A percentile compares a stretch with the other conserved stretches of the same genome.
phyloP scores from a whole-genome alignment of 768 basidiomycete species.

The Cyathus striatus region DNA sequence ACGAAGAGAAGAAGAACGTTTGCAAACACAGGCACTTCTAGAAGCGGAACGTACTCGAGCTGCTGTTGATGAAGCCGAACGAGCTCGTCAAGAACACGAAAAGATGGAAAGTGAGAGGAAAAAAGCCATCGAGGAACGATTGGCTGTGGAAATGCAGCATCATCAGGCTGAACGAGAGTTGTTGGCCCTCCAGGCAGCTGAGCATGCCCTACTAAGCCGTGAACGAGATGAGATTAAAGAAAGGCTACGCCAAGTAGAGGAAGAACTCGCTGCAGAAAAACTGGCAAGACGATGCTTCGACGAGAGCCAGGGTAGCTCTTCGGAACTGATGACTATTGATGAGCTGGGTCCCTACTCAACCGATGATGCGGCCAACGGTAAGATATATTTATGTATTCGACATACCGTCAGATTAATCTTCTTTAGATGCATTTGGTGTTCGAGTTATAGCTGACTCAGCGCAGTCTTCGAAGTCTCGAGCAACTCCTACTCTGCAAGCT shows the following conservation, averaged over 20 bases:
- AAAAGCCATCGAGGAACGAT: slow-evolving; percentile 20
- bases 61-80: slow-evolving; percentile 15
- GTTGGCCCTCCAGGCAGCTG: slow-evolving; percentile 16
- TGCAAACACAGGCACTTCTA: slow-evolving; percentile 13
- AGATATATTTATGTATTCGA: too few species aligned
- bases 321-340: too few species aligned
- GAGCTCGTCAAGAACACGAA: slow-evolving; percentile 11
- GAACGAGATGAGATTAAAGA: slow-evolving; percentile 19
- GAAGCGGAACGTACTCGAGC: slow-evolving; percentile 16
- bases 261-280: slow-evolving; percentile 9
- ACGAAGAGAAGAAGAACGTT: slow-evolving; percentile 16
- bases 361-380: too few species aligned
- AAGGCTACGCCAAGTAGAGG: slow-evolving; percentile 16
- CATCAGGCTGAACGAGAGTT: slow-evolving; percentile 21
- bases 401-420: neutral
- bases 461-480: slow-evolving; percentile 26
- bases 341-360: too few species aligned
- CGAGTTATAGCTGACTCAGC: slow-evolving; percentile 26
- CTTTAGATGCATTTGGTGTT: slow-evolving; percentile 55
- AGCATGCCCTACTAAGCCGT: slow-evolving; percentile 14
- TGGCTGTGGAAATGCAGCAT: slow-evolving; percentile 21
- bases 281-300: too few species aligned
- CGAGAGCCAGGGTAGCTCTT: too few species aligned
- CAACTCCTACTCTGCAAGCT: slow-evolving; percentile 39
- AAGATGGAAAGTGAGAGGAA: slow-evolving; percentile 14